Conservation (phyloP, 768 basidiomycete genomes). For the Crucibulum laeve region DNA sequence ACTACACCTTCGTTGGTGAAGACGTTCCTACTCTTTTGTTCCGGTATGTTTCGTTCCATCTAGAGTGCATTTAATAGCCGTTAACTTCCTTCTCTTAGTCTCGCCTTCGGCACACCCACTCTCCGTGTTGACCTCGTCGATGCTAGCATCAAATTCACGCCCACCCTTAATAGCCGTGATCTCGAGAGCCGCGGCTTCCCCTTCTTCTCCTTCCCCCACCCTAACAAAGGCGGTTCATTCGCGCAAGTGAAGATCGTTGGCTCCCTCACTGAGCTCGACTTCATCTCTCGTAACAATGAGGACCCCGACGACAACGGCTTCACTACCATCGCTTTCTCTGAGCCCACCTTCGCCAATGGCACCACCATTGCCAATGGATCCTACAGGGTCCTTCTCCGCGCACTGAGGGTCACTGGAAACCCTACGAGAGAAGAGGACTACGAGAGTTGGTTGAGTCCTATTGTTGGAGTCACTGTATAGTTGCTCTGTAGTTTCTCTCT, state of each 20-base stretch:
- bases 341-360: conserved; percentile 38
- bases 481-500: background rate
- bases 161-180: conserved; percentile 30
- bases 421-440: conserved; percentile 36
- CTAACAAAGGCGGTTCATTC: conserved; percentile 30
- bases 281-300: conserved; percentile 40
- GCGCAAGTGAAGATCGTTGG: conserved; percentile 39
- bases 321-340: conserved; percentile 20
- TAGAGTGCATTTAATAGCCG: background rate
- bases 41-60: conserved; percentile 20
- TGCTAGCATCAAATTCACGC: conserved; percentile 31
- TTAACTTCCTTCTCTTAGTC: conserved; percentile 16
- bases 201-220: conserved; percentile 37
- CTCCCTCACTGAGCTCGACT: conserved; percentile 40
- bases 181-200: conserved; percentile 9
- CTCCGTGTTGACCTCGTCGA: conserved; percentile 46
- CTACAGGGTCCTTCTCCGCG: conserved; percentile 35
- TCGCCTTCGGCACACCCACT: conserved; percentile 45
- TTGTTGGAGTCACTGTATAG: conserved; percentile 47
- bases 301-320: conserved; percentile 28
- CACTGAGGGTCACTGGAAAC: conserved; percentile 38
- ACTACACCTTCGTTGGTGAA: conserved; percentile 40
- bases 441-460: conserved; percentile 42
- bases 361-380: conserved; percentile 36
- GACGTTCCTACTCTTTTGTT: conserved; percentile 38